Evolutionary conservation across 306 rosid species (phyloP).

Genomic region (Medicago lupulina): DNA sequence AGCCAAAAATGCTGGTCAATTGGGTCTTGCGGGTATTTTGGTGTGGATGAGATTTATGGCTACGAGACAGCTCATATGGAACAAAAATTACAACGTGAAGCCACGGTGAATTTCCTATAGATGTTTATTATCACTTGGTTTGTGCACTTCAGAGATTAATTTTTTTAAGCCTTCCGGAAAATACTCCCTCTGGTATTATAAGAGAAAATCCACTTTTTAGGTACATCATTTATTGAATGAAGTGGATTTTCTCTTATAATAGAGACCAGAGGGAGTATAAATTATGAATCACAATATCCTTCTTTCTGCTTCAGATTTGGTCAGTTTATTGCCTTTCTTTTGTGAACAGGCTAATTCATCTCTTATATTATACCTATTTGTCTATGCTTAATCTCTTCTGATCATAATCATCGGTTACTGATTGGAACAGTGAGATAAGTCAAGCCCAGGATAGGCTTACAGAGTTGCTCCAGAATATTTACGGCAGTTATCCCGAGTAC

Average conservation of each 20-base stretch:
- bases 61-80: conserved; percentile 96
- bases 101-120: conserved; percentile 74
- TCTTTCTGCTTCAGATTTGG: conserved; percentile 32
- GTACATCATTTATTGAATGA: too few relatives aligned
- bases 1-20: conserved; percentile 79
- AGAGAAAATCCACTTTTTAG: too few relatives aligned
- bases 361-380: conserved; percentile 18
- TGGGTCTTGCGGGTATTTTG: conserved; percentile 85
- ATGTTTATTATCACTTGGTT: conserved; percentile 34
- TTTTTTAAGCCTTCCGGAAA: conserved; percentile 16
- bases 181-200: too few relatives aligned
- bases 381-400: conserved; percentile 38
- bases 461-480: conserved; percentile 75
- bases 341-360: conserved; percentile 34
- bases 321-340: conserved; percentile 17
- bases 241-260: too few relatives aligned
- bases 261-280: background rate
- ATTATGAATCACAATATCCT: conserved; percentile 25
- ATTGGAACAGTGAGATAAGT: conserved; percentile 87
- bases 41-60: conserved; percentile 99
- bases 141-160: conserved; percentile 26
- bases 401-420: conserved; percentile 30
- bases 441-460: conserved; percentile 97
- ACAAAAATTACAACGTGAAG: conserved; percentile 98
- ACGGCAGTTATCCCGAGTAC: conserved; percentile 71